A percentile compares a stretch with the other conserved stretches of the same genome.
Evolutionary conservation across 352 stramenopile species (phyloP).

Genomic region (Globisporangium parvum): DNA sequence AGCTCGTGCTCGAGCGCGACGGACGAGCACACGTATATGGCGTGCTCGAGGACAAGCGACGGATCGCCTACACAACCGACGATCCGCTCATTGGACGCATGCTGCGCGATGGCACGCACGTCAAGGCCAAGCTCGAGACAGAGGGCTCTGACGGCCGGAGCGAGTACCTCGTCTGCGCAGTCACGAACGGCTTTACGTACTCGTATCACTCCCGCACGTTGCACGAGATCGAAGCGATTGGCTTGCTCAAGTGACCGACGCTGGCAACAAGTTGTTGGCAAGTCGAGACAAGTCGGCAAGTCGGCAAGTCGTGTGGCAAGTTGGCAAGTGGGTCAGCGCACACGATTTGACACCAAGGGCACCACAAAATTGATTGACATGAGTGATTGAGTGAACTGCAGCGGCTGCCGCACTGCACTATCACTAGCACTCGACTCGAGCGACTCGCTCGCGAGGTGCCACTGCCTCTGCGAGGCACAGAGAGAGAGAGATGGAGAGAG

Average conservation of each 20-base stretch:
- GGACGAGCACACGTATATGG: slow-evolving; percentile 45
- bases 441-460: no score
- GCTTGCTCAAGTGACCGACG: slow-evolving; percentile 3
- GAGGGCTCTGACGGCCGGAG: slow-evolving; percentile 19
- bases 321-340: no score
- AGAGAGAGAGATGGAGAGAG: no score
- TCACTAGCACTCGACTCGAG: no score
- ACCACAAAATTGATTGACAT: no score
- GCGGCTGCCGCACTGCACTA: no score
- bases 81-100: slow-evolving; percentile 38
- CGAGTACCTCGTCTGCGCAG: slow-evolving; percentile 55
- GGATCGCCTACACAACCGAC: slow-evolving; percentile 37
- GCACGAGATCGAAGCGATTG: slow-evolving; percentile 8
- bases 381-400: no score
- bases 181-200: slow-evolving; percentile 59
- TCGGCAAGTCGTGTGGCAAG: no score
- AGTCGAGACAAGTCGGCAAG: background rate
- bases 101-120: slow-evolving; percentile 45
- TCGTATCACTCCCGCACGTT: slow-evolving; percentile 27
- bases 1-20: slow-evolving; percentile 67
- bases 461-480: no score
- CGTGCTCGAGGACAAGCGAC: slow-evolving; percentile 38
- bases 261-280: no score
- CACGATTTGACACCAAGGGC: no score
- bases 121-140: slow-evolving; percentile 48